Evolutionary conservation across 176 grass and related monocot species (phyloP).

Genomic region (Eragrostis curvula): DNA sequence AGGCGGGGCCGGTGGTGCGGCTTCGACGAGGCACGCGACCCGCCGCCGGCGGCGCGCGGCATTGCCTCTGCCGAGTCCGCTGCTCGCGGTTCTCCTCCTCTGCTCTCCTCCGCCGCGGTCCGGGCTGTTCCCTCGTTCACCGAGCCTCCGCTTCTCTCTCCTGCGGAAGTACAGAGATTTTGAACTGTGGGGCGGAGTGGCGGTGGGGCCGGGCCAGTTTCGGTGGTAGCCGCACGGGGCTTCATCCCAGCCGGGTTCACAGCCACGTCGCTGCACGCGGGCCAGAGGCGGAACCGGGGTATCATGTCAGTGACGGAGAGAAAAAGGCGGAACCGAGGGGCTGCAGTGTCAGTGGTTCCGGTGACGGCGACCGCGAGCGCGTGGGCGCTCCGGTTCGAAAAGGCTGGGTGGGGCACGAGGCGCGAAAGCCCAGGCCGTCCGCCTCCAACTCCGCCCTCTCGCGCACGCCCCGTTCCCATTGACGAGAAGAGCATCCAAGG

Average conservation of each 20-base stretch:
- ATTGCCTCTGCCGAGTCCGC: neutral
- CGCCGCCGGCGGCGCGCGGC: conserved; percentile 23
- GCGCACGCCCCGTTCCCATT: neutral
- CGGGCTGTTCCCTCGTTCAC: neutral
- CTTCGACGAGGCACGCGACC: neutral
- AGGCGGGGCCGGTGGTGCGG: neutral
- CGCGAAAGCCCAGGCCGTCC: conserved; percentile 37
- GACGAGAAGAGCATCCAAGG: conserved; percentile 18
- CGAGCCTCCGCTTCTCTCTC: neutral
- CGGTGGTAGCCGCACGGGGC: neutral
- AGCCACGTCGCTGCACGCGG: neutral
- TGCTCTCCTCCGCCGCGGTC: neutral
- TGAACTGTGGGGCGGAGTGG: conserved; percentile 29
- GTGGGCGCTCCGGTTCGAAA: conserved; percentile 32
- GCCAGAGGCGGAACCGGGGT: fast-evolving
- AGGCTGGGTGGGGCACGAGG: conserved; percentile 32
- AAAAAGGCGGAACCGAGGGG: neutral
- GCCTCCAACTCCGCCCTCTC: neutral
- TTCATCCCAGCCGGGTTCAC: too few species aligned
- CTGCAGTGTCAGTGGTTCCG: neutral
- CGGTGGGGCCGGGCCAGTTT: neutral
- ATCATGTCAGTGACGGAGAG: neutral
- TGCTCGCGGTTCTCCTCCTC: neutral
- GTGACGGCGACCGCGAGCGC: too few species aligned
- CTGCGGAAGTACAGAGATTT: neutral